Evolutionary conservation across 2,329 filamentous ascomycete genomes (phyloP).

Genomic region (Fusarium robinianum): DNA sequence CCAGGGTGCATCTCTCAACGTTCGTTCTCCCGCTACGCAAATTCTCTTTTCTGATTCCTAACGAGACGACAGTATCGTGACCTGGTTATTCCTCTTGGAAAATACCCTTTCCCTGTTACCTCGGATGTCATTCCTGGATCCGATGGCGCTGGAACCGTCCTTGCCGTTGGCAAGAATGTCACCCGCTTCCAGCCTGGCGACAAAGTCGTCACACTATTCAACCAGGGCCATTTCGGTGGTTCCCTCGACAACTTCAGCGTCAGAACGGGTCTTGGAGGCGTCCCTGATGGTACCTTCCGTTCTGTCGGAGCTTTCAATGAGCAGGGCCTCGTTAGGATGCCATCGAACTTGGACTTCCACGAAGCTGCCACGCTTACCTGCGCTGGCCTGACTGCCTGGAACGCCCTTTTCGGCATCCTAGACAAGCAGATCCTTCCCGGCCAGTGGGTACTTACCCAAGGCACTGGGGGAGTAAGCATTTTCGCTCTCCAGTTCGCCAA

Average conservation of each 20-base stretch:
- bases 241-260: constrained; percentile 49
- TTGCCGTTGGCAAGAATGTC: constrained; percentile 50
- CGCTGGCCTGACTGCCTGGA: constrained; percentile 61
- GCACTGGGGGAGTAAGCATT: constrained; percentile 49
- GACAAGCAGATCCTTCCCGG: constrained; percentile 39
- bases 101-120: constrained; percentile 3
- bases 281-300: constrained; percentile 40
- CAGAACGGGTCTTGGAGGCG: constrained; percentile 44
- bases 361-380: constrained; percentile 57
- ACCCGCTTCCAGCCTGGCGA: constrained; percentile 50
- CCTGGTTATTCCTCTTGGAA: no score
- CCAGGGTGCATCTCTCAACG: no score
- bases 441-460: constrained; percentile 47
- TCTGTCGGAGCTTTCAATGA: constrained; percentile 39
- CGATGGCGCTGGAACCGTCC: constrained; percentile 52
- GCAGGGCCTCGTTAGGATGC: constrained; percentile 65
- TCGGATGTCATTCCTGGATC: constrained; percentile 30
- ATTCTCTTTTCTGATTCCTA: no score
- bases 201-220: constrained; percentile 59
- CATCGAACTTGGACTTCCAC: constrained; percentile 50
- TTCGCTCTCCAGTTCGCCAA: constrained; percentile 49
- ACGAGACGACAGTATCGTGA: no score
- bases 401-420: constrained; percentile 56
- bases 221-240: constrained; percentile 50
- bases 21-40: no score